phyloP scores from a whole-genome alignment of 176 grass and related monocot species.

The Oryza australiensis region DNA sequence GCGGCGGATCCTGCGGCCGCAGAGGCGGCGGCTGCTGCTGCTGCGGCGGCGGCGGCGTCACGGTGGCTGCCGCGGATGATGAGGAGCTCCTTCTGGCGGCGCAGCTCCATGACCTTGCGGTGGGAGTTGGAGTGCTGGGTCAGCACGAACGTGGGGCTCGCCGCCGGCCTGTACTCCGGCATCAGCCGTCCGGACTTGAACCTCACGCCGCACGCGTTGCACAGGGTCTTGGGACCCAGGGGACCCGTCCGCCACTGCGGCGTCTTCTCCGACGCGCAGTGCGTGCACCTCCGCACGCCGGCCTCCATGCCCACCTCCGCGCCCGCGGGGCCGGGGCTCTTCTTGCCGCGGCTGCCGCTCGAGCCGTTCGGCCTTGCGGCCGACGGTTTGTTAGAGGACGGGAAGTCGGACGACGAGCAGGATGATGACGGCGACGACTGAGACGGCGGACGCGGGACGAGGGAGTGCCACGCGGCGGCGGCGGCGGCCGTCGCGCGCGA shows the following conservation, averaged over 20 bases:
- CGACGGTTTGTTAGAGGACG: constrained; percentile 43
- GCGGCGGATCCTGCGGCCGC: constrained; percentile 14
- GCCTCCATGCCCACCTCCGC: constrained; percentile 55
- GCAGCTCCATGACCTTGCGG: constrained; percentile 99
- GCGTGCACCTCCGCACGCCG: constrained; percentile 86
- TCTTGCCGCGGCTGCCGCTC: constrained; percentile 42
- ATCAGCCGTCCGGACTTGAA: constrained; percentile 89
- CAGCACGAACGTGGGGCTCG: constrained; percentile 92
- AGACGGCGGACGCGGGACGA: constrained; percentile 41
- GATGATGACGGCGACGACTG: constrained; percentile 79
- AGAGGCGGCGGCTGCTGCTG: constrained; percentile 16
- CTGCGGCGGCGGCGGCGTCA: constrained; percentile 35
- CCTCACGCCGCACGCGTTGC: constrained; percentile 97
- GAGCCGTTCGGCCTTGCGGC: neutral
- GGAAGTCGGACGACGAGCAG: constrained; percentile 90
- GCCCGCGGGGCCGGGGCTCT: constrained; percentile 22
- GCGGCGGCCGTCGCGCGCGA: constrained; percentile 43
- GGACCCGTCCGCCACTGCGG: constrained; percentile 98
- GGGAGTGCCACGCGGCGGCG: constrained; percentile 68
- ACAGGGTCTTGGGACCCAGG: constrained; percentile 92
- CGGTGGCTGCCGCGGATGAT: constrained; percentile 61
- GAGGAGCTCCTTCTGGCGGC: constrained; percentile 93
- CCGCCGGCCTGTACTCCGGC: constrained; percentile 92
- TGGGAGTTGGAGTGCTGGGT: constrained; percentile 99
- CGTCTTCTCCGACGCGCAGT: constrained; percentile 99